These are phyloP conservation scores for Candida koratica DNA, from an alignment of 805 yeast species.

Conservation along the genomic window DNA sequence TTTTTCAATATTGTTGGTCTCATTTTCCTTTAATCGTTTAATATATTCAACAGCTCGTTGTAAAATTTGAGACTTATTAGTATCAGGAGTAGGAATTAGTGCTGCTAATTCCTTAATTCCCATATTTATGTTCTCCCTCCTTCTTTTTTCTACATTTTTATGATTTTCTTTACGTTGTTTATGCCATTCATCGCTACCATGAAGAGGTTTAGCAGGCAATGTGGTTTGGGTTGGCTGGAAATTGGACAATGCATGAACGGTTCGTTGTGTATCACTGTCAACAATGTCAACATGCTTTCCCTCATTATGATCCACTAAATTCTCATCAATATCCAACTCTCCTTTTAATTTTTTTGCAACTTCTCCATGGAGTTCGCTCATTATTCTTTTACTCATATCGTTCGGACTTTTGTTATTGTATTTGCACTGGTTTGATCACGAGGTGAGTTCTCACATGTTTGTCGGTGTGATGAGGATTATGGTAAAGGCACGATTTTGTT, in stretches of 20 bases:
- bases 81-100: slow-evolving; percentile 75
- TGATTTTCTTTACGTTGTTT: slow-evolving; percentile 82
- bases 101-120: slow-evolving; percentile 82
- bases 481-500: slow-evolving; percentile 4
- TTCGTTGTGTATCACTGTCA: slow-evolving; percentile 23
- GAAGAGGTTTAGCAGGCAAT: slow-evolving; percentile 47
- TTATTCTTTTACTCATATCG: slow-evolving; percentile 23
- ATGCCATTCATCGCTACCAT: slow-evolving; percentile 84
- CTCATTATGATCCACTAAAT: slow-evolving; percentile 42
- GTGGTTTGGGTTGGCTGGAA: slow-evolving; percentile 30
- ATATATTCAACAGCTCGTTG: slow-evolving; percentile 88
- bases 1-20: slow-evolving; percentile 84
- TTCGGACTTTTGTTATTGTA: no score
- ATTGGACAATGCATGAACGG: slow-evolving; percentile 6
- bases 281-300: neutral
- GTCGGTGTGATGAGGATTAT: slow-evolving; percentile 5
- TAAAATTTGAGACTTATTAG: slow-evolving; percentile 87
- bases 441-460: slow-evolving; percentile 14
- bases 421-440: slow-evolving; percentile 12
- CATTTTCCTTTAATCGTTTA: slow-evolving; percentile 83
- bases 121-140: slow-evolving; percentile 81
- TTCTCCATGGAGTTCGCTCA: slow-evolving; percentile 14
- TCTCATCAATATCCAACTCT: slow-evolving; percentile 30
- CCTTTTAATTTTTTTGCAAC: slow-evolving; percentile 17
- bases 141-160: slow-evolving; percentile 90